A percentile compares a stretch with the other conserved stretches of the same genome.
These are phyloP conservation scores for Trifolium subterraneum DNA, from an alignment of 306 rosid genomes.

Conservation along the genomic window DNA sequence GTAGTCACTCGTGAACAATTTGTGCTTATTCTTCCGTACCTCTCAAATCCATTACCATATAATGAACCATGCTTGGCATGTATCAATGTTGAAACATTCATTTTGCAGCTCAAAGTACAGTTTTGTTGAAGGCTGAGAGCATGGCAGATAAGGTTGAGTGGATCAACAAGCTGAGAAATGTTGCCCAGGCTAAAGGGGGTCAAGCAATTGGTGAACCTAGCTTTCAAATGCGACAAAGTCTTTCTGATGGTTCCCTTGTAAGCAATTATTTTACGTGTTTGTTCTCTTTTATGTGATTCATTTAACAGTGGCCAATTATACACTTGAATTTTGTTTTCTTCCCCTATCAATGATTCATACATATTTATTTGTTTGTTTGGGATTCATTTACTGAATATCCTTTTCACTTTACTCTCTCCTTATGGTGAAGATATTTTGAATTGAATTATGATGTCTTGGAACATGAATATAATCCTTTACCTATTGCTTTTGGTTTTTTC, in stretches of 20 bases:
- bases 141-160: slow-evolving; percentile 62
- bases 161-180: slow-evolving; percentile 56
- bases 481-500: slow-evolving; percentile 26
- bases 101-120: slow-evolving; percentile 63
- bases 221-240: slow-evolving; percentile 59
- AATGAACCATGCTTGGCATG: slow-evolving; percentile 30
- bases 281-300: slow-evolving; percentile 23
- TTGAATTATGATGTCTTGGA: slow-evolving; percentile 2
- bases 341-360: slow-evolving; percentile 4
- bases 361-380: slow-evolving; percentile 20
- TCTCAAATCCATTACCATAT: slow-evolving; percentile 31
- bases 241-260: slow-evolving; percentile 69
- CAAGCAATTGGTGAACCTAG: slow-evolving; percentile 51
- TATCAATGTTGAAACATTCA: slow-evolving; percentile 30
- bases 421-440: slow-evolving; percentile 18
- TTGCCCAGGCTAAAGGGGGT: slow-evolving; percentile 58
- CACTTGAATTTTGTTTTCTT: slow-evolving; percentile 11
- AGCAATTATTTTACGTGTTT: slow-evolving; percentile 30
- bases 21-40: slow-evolving; percentile 4
- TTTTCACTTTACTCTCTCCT: not conserved
- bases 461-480: slow-evolving; percentile 15
- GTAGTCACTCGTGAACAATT: slow-evolving; percentile 37
- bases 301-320: slow-evolving; percentile 27
- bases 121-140: slow-evolving; percentile 66
- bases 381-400: slow-evolving; percentile 9